Evolutionary conservation across 2,329 filamentous ascomycete genomes (phyloP).

Genomic region (Helicocarpus griseus): DNA sequence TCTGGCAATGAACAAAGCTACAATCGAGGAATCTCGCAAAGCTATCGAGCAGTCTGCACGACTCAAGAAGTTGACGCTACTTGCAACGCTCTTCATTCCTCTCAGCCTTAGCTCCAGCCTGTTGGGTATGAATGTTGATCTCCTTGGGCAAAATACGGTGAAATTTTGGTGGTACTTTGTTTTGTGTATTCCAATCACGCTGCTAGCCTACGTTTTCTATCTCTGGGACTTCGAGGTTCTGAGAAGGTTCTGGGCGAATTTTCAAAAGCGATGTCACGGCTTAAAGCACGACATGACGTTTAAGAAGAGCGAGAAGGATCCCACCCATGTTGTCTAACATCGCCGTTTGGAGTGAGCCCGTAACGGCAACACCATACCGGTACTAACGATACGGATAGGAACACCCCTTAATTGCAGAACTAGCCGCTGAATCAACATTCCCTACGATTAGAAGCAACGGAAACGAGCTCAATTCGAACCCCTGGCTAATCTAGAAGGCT

Average conservation of each 20-base stretch:
- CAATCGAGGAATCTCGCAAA: constrained; percentile 17
- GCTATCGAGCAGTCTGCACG: constrained; percentile 18
- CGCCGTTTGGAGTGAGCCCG: no score
- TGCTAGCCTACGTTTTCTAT: constrained; percentile 2
- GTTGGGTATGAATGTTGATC: constrained; percentile 8
- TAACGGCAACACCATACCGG: no score
- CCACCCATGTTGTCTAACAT: constrained; percentile 7
- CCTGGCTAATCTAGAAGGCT: no score
- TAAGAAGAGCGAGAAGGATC: constrained; percentile 5
- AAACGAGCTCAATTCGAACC: no score
- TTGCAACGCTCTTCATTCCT: constrained; percentile 21
- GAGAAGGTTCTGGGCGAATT: constrained; percentile 4
- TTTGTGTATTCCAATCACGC: constrained; percentile 6
- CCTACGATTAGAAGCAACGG: no score
- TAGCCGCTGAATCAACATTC: no score
- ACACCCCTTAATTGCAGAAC: no score
- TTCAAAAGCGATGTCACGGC: constrained; percentile 5
- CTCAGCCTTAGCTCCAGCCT: constrained; percentile 14
- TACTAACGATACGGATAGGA: no score
- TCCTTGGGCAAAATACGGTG: constrained; percentile 4
- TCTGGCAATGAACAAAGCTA: constrained; percentile 17
- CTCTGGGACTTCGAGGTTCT: neutral
- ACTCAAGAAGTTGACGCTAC: constrained; percentile 18
- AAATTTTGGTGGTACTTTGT: constrained; percentile 6
- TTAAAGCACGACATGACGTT: neutral